A percentile compares a stretch with the other conserved stretches of the same genome.
phyloP scores from a whole-genome alignment of 768 basidiomycete genomes.

The Leccinum olivaceopallidum region DNA sequence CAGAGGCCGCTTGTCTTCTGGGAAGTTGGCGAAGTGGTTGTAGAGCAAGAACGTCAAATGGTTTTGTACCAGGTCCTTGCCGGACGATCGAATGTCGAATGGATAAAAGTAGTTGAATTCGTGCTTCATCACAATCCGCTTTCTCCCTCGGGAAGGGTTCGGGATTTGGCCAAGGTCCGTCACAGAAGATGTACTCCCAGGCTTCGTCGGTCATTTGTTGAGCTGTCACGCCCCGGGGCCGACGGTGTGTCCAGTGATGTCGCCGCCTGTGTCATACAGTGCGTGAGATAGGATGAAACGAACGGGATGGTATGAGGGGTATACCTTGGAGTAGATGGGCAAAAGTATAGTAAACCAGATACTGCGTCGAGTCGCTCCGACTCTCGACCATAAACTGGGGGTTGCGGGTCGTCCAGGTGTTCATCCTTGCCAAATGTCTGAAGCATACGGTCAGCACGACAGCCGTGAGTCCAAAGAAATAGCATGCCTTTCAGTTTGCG shows the following conservation, averaged over 20 bases:
- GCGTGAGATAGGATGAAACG: background rate
- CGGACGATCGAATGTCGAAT: conserved; percentile 96
- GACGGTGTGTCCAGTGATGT: no score
- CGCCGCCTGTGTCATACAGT: no score
- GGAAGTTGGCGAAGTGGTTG: conserved; percentile 93
- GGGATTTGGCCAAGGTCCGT: conserved; percentile 71
- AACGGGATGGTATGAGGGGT: conserved; percentile 17
- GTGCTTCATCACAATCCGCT: conserved; percentile 84
- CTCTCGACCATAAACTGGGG: conserved; percentile 95
- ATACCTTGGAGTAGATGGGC: conserved; percentile 88
- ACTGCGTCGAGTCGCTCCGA: conserved; percentile 95
- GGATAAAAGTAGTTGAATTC: conserved; percentile 98
- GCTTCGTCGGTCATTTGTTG: conserved; percentile 97
- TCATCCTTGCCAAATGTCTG: conserved; percentile 82
- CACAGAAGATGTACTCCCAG: conserved; percentile 91
- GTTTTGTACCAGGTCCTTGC: conserved; percentile 95
- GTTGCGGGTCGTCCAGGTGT: conserved; percentile 83
- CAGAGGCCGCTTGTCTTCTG: conserved; percentile 82
- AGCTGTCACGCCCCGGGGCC: conserved; percentile 55
- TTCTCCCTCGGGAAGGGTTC: conserved; percentile 73
- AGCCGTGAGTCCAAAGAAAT: background rate
- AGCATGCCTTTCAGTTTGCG: conserved; percentile 76
- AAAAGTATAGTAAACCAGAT: conserved; percentile 98
- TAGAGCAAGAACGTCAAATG: conserved; percentile 94
- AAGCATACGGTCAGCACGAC: conserved; percentile 1